These are phyloP conservation scores for Nannochloris sp. DNA, from an alignment of 139 green algal genomes.

Conservation along the genomic window DNA sequence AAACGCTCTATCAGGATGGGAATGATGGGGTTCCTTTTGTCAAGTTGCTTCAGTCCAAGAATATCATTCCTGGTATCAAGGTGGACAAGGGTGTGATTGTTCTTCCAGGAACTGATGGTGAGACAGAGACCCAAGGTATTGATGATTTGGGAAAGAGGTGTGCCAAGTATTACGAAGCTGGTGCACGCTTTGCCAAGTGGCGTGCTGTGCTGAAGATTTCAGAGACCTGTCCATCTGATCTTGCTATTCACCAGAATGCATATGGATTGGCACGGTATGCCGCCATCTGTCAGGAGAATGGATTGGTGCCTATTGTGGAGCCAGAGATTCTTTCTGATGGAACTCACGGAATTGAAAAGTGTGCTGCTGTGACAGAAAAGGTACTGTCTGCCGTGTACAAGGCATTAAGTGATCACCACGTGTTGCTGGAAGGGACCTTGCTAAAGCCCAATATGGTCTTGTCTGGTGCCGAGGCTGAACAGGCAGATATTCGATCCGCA, in stretches of 20 bases:
- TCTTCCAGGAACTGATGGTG: constrained; percentile 43
- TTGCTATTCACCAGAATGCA: constrained; percentile 77
- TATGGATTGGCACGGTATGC: constrained; percentile 90
- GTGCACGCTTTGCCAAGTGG: constrained; percentile 92
- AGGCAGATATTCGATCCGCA: constrained; percentile 13
- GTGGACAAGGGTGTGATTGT: constrained; percentile 53
- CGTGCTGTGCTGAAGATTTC: constrained; percentile 72
- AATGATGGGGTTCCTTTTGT: constrained; percentile 55
- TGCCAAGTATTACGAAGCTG: constrained; percentile 27
- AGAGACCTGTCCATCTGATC: constrained; percentile 33
- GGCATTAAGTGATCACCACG: constrained; percentile 73
- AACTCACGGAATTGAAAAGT: constrained; percentile 64
- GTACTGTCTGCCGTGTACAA: constrained; percentile 45
- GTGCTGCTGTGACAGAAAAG: constrained; percentile 33
- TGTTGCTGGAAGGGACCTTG: constrained; percentile 84
- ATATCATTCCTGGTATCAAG: constrained; percentile 50
- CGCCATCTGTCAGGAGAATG: constrained; percentile 64
- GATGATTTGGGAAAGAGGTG: constrained; percentile 58
- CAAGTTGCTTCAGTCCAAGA: constrained; percentile 47
- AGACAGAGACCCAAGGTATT: constrained; percentile 56
- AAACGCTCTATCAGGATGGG: constrained; percentile 71
- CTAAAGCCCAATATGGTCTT: constrained; percentile 87
- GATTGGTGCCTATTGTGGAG: constrained; percentile 88
- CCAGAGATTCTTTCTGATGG: constrained; percentile 77
- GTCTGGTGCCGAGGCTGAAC: constrained; percentile 17